Percentiles rank a stretch among this genome's conserved stretches.
Evolutionary conservation across 2,329 filamentous ascomycete genomes (phyloP).

Genomic region (Onygena corvina): DNA sequence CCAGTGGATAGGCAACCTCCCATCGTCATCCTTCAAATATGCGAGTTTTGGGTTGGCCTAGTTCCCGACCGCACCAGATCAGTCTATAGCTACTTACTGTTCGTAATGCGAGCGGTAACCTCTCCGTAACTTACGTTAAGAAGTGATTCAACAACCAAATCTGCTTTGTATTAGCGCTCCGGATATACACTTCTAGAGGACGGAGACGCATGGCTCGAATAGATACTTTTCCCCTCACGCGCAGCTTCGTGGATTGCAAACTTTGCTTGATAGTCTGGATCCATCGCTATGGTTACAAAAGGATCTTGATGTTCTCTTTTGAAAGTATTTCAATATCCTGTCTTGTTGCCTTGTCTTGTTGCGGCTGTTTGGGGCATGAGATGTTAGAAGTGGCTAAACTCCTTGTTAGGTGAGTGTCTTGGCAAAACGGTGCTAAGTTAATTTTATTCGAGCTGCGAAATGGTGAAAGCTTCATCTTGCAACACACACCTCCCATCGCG

Average conservation of each 20-base stretch:
- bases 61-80: not conserved
- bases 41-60: conserved; percentile 72
- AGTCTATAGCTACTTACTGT: conserved; percentile 8
- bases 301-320: not conserved
- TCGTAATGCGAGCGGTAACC: conserved; percentile 19
- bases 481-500: not conserved
- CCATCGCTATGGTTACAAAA: conserved; percentile 21
- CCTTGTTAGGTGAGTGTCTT: too few species aligned
- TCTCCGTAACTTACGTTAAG: conserved; percentile 45
- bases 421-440: not conserved
- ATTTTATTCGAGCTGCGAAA: not conserved
- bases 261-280: conserved; percentile 42
- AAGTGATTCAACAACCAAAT: conserved; percentile 58
- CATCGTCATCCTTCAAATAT: conserved; percentile 65
- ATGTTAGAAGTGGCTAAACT: not conserved
- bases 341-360: not conserved
- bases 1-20: conserved; percentile 88
- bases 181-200: conserved; percentile 1
- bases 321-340: not conserved
- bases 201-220: not conserved
- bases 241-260: conserved; percentile 81
- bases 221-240: conserved; percentile 67
- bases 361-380: not conserved
- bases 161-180: conserved; percentile 36
- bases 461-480: not conserved